Evolutionary conservation across 2,329 filamentous ascomycete species (phyloP), one percentile per base, ranked within the genome.

Genomic region (Exophiala aquamarina): DNA sequence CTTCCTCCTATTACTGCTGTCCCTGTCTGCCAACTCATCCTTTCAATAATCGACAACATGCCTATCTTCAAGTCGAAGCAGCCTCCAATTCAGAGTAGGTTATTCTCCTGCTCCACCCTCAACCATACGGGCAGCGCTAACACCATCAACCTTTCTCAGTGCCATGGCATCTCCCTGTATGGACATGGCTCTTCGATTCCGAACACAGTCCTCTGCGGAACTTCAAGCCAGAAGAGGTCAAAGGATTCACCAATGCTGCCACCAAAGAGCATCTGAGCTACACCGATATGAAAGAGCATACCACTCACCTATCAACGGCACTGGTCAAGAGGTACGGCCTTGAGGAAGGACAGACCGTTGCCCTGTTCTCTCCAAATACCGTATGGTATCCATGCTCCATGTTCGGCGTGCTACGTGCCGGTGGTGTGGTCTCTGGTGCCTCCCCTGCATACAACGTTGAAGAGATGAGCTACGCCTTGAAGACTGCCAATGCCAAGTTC

Each of bases 371-470:
- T 42, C 77, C 77, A 17, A 86, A 86, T 58, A 82, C 78, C 8
- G 77, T 86, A 43, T 85, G 81, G 81, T 85, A 84, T 57, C 82
- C 82, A 0, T 76, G 84, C 4, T 80, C 78, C 11, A 79, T 84
- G 71, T 74, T 80, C 47, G 75, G 76, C 0, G 74, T 75, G 2
- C 67, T 81, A 6, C 72, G 76, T 10, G 72, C 70, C 4, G 77
- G 73, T 54, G 82, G 77, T 7, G 72, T 80, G 21, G 77, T 84
- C 1, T 80, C 75, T 2, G 82, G 83, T 1, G 82, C 81, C 0
- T 80, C 74, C 13, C 82, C 83, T 0, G 82, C 81, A 0, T 86
- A 86, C 63, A 84, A 79, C 20, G 71, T 79, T 13, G 83, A 86
- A 40, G 83, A 87, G 56, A 84, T 86, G 78, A 77, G 74, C 1